phyloP scores from a whole-genome alignment of 2,329 filamentous ascomycete species.

The Diaporthe sp. region DNA sequence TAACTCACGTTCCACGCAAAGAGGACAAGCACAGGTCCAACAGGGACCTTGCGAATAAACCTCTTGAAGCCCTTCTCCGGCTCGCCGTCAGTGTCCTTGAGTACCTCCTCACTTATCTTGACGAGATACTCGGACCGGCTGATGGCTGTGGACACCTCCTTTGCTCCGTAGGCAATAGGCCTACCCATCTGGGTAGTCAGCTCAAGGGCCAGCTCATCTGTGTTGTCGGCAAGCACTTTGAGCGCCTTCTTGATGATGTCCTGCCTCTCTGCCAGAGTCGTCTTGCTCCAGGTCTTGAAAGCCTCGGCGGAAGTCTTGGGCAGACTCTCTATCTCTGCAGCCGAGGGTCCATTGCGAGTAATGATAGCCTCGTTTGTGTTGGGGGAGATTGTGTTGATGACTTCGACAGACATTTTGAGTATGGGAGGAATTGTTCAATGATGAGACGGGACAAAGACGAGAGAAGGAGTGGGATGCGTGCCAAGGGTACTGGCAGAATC shows the following conservation, averaged over 20 bases:
- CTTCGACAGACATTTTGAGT: conserved; percentile 71
- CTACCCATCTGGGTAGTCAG: conserved; percentile 96
- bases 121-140: conserved; percentile 88
- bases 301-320: conserved; percentile 79
- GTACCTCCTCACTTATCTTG: conserved; percentile 82
- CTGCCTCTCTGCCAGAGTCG: conserved; percentile 80
- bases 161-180: conserved; percentile 87
- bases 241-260: conserved; percentile 85
- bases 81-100: conserved; percentile 86
- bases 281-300: conserved; percentile 82
- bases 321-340: conserved; percentile 77
- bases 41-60: conserved; percentile 88
- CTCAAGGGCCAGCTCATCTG: conserved; percentile 86
- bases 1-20: conserved; percentile 93
- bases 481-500: neutral
- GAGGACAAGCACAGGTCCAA: conserved; percentile 88
- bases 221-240: conserved; percentile 74
- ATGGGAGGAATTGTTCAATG: neutral
- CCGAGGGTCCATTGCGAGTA: conserved; percentile 80
- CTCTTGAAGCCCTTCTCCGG: conserved; percentile 89
- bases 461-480: conserved; percentile 4
- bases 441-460: neutral
- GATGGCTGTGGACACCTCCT: conserved; percentile 87
- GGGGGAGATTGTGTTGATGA: conserved; percentile 86
- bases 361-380: conserved; percentile 88